phyloP scores from a whole-genome alignment of 352 stramenopile genomes.

The Peronospora farinosa region DNA sequence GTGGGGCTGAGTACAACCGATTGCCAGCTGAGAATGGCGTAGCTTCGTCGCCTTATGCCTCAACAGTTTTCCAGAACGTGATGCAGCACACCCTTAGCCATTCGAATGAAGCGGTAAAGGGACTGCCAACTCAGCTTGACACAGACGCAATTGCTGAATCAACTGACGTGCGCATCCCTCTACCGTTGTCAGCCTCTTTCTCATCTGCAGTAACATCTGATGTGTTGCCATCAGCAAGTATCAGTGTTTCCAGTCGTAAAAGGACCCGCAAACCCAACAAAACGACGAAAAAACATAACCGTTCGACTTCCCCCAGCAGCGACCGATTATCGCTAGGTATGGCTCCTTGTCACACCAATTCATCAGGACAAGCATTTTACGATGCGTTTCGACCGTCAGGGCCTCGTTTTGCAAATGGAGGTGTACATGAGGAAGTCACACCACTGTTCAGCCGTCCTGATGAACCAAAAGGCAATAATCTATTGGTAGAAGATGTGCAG shows the following conservation, averaged over 20 bases:
- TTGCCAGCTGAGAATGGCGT: not conserved
- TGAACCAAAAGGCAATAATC: constrained; percentile 9
- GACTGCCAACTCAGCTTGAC: not conserved
- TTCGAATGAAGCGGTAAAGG: not conserved
- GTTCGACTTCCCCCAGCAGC: constrained; percentile 16
- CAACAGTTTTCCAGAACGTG: constrained; percentile 1
- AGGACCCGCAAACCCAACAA: constrained; percentile 30
- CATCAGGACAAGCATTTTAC: constrained; percentile 13
- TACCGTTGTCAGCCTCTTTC: constrained; percentile 3
- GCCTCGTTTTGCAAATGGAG: constrained; percentile 14
- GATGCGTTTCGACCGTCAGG: constrained; percentile 18
- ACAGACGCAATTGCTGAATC: not conserved
- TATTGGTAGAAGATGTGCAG: constrained; percentile 15
- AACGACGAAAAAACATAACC: constrained; percentile 28
- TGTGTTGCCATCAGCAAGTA: constrained; percentile 5
- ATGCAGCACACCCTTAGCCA: not conserved
- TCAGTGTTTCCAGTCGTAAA: constrained; percentile 20
- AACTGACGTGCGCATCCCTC: not conserved
- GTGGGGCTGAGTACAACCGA: constrained; percentile 5
- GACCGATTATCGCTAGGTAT: constrained; percentile 11
- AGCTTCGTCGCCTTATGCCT: not conserved
- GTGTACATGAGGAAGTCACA: constrained; percentile 5
- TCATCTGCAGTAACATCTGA: constrained; percentile 4
- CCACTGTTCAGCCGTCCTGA: constrained; percentile 2
- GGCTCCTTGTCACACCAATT: constrained; percentile 12